Percentiles rank a stretch among this genome's conserved stretches.
phyloP scores from a whole-genome alignment of 148 eudicot species.

The Silene latifolia region DNA sequence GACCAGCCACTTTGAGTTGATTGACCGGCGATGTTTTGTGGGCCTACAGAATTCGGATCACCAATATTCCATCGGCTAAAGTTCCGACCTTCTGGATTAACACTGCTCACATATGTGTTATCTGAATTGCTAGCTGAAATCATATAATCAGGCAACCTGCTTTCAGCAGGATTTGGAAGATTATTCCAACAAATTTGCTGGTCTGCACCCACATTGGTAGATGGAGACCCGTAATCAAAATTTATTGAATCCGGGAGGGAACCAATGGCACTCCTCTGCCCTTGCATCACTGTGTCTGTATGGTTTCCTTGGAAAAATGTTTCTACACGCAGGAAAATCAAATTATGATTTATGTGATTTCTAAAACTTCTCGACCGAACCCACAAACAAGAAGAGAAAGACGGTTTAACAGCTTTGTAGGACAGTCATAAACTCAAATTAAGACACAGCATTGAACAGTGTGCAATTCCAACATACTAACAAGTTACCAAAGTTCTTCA shows the following conservation, averaged over 20 bases:
- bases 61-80: slow-evolving; percentile 35
- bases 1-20: slow-evolving; percentile 35
- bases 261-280: slow-evolving; percentile 73
- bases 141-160: slow-evolving; percentile 40
- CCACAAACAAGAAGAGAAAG: neutral
- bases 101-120: slow-evolving; percentile 22
- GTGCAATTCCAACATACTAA: neutral
- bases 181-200: slow-evolving; percentile 66
- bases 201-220: slow-evolving; percentile 57
- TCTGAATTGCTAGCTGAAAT: slow-evolving; percentile 36
- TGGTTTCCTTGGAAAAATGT: slow-evolving; percentile 9
- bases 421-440: neutral
- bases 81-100: slow-evolving; percentile 26
- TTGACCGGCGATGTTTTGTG: slow-evolving; percentile 22
- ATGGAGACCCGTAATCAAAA: slow-evolving; percentile 58
- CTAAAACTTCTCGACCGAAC: slow-evolving; percentile 29
- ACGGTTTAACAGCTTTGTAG: neutral
- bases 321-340: slow-evolving; percentile 9
- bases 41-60: slow-evolving; percentile 27
- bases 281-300: slow-evolving; percentile 61
- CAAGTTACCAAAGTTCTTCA: neutral
- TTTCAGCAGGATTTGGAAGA: slow-evolving; percentile 46
- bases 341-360: neutral
- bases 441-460: neutral
- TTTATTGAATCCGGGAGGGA: slow-evolving; percentile 70